A percentile compares a stretch with the other conserved stretches of the same genome.
These are phyloP conservation scores for Hyaloscypha bicolor DNA, from an alignment of 495 filamentous ascomycete species.

Conservation along the genomic window DNA sequence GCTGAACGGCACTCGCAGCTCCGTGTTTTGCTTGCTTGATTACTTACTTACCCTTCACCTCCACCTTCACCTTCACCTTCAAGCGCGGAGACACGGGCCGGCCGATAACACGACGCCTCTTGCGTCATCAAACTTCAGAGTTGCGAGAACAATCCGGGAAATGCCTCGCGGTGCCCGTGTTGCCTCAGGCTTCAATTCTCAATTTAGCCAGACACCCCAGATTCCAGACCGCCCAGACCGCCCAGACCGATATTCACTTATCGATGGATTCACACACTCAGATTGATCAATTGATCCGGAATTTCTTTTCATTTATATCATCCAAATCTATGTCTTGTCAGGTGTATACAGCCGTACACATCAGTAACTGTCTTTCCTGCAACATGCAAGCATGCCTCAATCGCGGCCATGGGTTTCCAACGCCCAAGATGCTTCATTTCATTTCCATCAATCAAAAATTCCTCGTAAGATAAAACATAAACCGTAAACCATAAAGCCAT, in stretches of 20 bases:
- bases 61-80: neutral
- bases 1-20: neutral
- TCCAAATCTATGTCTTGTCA: constrained; percentile 19
- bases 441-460: neutral
- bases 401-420: constrained; percentile 27
- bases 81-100: neutral
- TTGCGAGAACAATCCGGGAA: neutral
- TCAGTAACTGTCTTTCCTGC: constrained; percentile 12
- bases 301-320: constrained; percentile 17
- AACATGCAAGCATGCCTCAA: constrained; percentile 4
- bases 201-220: no score
- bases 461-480: constrained; percentile 28
- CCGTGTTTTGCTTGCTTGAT: neutral
- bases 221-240: neutral
- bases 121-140: constrained; percentile 5
- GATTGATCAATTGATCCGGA: constrained; percentile 1
- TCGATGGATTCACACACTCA: constrained; percentile 1
- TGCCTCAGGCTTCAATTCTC: neutral
- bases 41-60: neutral
- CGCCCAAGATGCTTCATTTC: constrained; percentile 28
- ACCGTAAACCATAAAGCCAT: constrained; percentile 31
- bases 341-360: constrained; percentile 22
- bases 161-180: neutral
- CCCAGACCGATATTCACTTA: neutral
- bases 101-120: constrained; percentile 2